phyloP scores from a whole-genome alignment of 345 rosid genomes.

The Citrus maxima region DNA sequence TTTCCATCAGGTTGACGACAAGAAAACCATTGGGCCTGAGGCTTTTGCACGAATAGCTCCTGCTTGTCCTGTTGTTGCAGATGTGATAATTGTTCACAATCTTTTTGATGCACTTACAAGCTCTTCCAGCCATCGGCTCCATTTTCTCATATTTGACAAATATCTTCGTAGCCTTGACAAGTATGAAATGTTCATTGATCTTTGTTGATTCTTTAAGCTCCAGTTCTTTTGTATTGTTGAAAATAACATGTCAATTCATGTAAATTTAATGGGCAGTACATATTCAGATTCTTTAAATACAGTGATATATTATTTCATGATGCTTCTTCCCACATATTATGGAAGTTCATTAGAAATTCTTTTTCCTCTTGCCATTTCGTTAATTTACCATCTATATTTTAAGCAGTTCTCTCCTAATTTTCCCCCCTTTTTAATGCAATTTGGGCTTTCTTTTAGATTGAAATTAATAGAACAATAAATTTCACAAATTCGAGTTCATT shows the following conservation, averaged over 20 bases:
- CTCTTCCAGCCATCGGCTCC: slow-evolving; percentile 69
- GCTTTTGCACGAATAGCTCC: slow-evolving; percentile 94
- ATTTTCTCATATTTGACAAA: slow-evolving; percentile 85
- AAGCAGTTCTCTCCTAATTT: neutral
- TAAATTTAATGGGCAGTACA: neutral
- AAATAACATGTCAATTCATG: neutral
- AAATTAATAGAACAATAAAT: neutral
- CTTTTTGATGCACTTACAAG: slow-evolving; percentile 81
- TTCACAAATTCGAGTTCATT: neutral
- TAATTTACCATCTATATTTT: neutral
- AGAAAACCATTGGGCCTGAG: slow-evolving; percentile 73
- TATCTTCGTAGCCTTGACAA: slow-evolving; percentile 85
- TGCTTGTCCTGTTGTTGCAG: slow-evolving; percentile 76
- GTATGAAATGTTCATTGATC: slow-evolving; percentile 44
- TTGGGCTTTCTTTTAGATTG: neutral
- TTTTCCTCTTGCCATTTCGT: neutral
- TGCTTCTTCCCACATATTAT: neutral
- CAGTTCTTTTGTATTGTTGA: neutral
- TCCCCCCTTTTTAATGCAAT: neutral
- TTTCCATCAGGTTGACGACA: slow-evolving; percentile 67
- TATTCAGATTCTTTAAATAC: neutral
- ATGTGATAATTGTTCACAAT: slow-evolving; percentile 78
- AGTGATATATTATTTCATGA: neutral
- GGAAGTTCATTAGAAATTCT: neutral
- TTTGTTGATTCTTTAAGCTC: slow-evolving; percentile 1